phyloP scores from a whole-genome alignment of 495 filamentous ascomycete genomes.

The Penicillium argentinense region DNA sequence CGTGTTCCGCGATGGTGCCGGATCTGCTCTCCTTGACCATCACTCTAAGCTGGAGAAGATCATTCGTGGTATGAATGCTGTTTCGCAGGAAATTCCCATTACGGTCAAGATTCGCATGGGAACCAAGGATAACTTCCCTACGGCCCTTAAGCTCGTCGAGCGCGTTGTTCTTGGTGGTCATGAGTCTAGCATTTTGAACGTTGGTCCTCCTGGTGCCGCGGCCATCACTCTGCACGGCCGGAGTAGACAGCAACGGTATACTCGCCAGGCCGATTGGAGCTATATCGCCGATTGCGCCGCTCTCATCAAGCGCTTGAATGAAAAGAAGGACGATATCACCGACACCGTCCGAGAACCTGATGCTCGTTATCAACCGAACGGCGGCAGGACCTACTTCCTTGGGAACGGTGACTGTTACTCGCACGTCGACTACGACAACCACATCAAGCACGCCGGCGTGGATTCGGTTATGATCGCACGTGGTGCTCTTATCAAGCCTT shows the following conservation, averaged over 20 bases:
- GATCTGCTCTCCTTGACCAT: constrained; percentile 89
- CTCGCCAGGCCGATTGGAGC: constrained; percentile 80
- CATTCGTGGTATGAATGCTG: constrained; percentile 89
- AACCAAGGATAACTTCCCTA: constrained; percentile 74
- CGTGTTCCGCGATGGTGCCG: constrained; percentile 80
- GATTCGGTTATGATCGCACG: constrained; percentile 90
- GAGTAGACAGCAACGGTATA: constrained; percentile 92
- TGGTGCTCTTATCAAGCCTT: constrained; percentile 92
- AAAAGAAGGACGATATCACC: constrained; percentile 55
- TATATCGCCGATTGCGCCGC: constrained; percentile 91
- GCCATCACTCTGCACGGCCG: constrained; percentile 93
- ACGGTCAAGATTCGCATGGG: constrained; percentile 95
- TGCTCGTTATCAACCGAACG: constrained; percentile 58
- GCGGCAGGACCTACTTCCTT: constrained; percentile 76
- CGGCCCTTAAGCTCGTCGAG: constrained; percentile 75
- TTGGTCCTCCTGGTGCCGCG: constrained; percentile 76
- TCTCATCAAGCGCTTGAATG: constrained; percentile 74
- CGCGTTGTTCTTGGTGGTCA: constrained; percentile 76
- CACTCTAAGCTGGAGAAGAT: constrained; percentile 86
- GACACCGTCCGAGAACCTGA: constrained; percentile 83
- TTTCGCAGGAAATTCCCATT: constrained; percentile 83
- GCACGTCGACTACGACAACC: constrained; percentile 79
- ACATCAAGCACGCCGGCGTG: constrained; percentile 73
- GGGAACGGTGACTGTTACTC: constrained; percentile 97
- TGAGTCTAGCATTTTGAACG: constrained; percentile 57